These are phyloP conservation scores for Elsinoe arachidis DNA, from an alignment of 2,329 filamentous ascomycete genomes.

Conservation along the genomic window DNA sequence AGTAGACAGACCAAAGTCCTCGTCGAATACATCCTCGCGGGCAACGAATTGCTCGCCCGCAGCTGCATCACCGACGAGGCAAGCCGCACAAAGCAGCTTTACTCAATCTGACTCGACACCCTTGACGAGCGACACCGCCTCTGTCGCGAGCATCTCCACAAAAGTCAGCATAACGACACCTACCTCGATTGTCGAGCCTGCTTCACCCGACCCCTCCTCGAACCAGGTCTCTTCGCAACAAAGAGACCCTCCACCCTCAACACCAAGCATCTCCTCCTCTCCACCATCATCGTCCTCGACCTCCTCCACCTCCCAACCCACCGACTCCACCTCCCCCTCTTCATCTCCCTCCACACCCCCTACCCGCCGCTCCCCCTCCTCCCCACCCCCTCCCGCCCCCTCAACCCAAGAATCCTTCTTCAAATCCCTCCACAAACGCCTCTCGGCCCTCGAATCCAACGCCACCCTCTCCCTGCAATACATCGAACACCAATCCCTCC, in stretches of 20 bases:
- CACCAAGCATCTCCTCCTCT: not conserved
- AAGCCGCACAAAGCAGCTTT: not conserved
- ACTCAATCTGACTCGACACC: not conserved
- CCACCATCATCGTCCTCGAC: not conserved
- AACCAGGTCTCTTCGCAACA: not conserved
- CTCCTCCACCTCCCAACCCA: not conserved
- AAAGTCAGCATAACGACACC: not conserved
- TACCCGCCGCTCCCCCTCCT: not conserved
- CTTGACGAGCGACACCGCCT: not conserved
- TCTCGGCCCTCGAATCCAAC: constrained; percentile 85
- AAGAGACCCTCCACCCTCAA: not conserved
- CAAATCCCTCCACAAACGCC: constrained; percentile 87
- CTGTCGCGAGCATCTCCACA: too few relatives aligned
- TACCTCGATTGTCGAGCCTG: not conserved
- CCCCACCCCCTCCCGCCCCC: constrained; percentile 37
- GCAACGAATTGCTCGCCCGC: constrained; percentile 7
- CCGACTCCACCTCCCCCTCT: constrained; percentile 4
- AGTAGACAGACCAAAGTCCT: not conserved
- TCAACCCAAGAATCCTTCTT: constrained; percentile 97
- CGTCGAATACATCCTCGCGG: constrained; percentile 8
- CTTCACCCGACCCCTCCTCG: not conserved
- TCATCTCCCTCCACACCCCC: not conserved
- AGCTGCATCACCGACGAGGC: not conserved
- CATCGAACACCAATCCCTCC: constrained; percentile 89
- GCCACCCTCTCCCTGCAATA: constrained; percentile 89